phyloP scores from a whole-genome alignment of 1,284 basidiomycete genomes.

The Lignosus rhinocerotis region DNA sequence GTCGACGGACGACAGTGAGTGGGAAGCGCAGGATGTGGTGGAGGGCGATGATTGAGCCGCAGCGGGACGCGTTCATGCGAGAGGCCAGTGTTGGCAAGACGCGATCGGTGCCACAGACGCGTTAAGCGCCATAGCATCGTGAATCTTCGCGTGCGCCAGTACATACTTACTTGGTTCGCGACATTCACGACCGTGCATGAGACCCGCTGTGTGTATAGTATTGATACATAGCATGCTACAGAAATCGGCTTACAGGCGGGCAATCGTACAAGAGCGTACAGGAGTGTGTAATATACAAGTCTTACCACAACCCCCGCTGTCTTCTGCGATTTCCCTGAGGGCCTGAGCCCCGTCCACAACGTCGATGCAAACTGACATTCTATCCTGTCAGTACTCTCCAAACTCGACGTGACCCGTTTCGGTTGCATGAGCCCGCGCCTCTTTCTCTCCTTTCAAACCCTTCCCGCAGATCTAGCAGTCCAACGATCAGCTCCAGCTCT shows the following conservation, averaged over 20 bases:
- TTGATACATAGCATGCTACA: too few relatives aligned
- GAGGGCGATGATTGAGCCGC: constrained; percentile 2
- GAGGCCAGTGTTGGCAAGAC: constrained; percentile 3
- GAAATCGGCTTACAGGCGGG: background rate
- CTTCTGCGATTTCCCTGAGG: constrained; percentile 13
- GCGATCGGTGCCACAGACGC: constrained; percentile 28
- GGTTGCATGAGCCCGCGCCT: constrained; percentile 83
- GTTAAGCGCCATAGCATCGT: too few relatives aligned
- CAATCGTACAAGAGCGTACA: constrained; percentile 15
- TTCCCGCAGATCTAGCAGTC: constrained; percentile 61
- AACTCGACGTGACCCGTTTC: constrained; percentile 86
- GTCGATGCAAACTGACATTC: too few relatives aligned
- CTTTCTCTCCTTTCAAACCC: constrained; percentile 91
- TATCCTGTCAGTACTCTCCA: constrained; percentile 74
- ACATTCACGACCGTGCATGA: background rate
- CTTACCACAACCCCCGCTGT: background rate
- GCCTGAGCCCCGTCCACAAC: background rate
- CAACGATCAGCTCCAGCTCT: background rate
- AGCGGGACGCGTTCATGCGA: constrained; percentile 15
- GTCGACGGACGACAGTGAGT: too few relatives aligned
- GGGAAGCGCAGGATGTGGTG: background rate
- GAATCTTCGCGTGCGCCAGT: too few relatives aligned
- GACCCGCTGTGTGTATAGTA: too few relatives aligned
- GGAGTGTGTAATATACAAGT: background rate
- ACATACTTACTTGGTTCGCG: background rate